Evolutionary conservation across 495 filamentous ascomycete genomes (phyloP), one percentile per base, ranked within the genome.

Genomic region (Podospora fimiseda): DNA sequence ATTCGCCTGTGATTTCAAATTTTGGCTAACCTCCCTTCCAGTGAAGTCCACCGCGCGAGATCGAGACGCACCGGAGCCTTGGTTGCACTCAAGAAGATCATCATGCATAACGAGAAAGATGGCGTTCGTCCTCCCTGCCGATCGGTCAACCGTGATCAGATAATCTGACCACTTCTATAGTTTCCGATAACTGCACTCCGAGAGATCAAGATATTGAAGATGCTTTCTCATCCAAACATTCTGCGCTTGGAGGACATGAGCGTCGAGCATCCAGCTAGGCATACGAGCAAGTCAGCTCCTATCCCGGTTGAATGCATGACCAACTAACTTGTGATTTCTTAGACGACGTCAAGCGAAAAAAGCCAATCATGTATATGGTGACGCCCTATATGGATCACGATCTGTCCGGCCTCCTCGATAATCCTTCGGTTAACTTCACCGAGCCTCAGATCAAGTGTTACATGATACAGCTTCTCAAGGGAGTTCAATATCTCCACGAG

Each of bases 331-430:
- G 3, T 45, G 47, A n/a, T 62, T 51, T 13, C 57, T 3, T 33
- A 22, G 6, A 13, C 82, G 80, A 74, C 44, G 87, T 91, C 66
- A 89, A 87, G 59, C 80, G 83, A 44, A 93, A 90, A 68, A 83
- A 86, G 52, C 85, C 88, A 0, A 88, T 89, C 65, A 87, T 97
- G 78, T 97, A 96, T 66, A 99, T 99, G 93, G 93, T 96, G 47
- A 95, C 85, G 20, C 92, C 91, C 27, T 99, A 97, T 65, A 96
- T 97, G 92, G 93, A 97, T 60, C 93, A 99, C 65, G 93, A 99
- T 65, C 78, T 99, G 5, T 95, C 92, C 15, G 93, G 93, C 49
- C 80, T 99, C 13, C 80, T 99, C 55, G 93, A 96, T 64, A 99
- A 99, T 58, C 91, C 92, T 22, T 79, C 81, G 4, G 91, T 97